Conservation (phyloP, 768 basidiomycete species). For the Amanita muscaria region DNA sequence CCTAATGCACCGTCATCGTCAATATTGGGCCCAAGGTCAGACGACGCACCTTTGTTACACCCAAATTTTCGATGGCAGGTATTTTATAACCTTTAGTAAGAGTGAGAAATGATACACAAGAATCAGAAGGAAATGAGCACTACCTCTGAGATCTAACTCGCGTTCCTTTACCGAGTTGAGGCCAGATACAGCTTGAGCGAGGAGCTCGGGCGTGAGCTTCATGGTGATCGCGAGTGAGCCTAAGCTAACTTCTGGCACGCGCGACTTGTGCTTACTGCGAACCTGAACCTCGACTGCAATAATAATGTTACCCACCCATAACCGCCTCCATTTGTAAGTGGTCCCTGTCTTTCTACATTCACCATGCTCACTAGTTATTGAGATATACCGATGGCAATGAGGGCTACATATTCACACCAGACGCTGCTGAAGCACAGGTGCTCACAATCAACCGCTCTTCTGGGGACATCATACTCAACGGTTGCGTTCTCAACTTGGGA, state of each 20-base stretch:
- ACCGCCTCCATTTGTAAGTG: slow-evolving; percentile 64
- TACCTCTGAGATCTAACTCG: slow-evolving; percentile 86
- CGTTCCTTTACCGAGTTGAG: slow-evolving; percentile 83
- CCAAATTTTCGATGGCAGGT: slow-evolving; percentile 92
- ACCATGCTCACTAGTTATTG: slow-evolving; percentile 8
- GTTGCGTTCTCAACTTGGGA: slow-evolving; percentile 28
- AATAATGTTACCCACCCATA: slow-evolving; percentile 65
- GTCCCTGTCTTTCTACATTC: slow-evolving; percentile 8
- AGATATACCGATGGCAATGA: slow-evolving; percentile 68
- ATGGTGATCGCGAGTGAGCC: slow-evolving; percentile 32
- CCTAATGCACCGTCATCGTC: slow-evolving; percentile 35
- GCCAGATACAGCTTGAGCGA: slow-evolving; percentile 70
- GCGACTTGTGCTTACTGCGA: slow-evolving; percentile 28
- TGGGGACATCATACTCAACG: slow-evolving; percentile 66
- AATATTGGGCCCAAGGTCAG: slow-evolving; percentile 11
- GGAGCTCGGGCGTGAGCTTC: slow-evolving; percentile 92
- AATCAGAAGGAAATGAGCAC: slow-evolving; percentile 6
- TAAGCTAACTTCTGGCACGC: too few species aligned
- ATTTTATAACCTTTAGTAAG: slow-evolving; percentile 74
- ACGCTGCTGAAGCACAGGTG: slow-evolving; percentile 50
- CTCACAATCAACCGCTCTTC: slow-evolving; percentile 65
- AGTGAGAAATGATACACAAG: slow-evolving; percentile 17
- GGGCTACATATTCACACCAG: slow-evolving; percentile 73
- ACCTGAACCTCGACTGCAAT: slow-evolving; percentile 30
- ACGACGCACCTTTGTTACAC: slow-evolving; percentile 70